Evolutionary conservation across 163 green algal genomes (phyloP).

Genomic region (Coccomyxa subellipsoidea): DNA sequence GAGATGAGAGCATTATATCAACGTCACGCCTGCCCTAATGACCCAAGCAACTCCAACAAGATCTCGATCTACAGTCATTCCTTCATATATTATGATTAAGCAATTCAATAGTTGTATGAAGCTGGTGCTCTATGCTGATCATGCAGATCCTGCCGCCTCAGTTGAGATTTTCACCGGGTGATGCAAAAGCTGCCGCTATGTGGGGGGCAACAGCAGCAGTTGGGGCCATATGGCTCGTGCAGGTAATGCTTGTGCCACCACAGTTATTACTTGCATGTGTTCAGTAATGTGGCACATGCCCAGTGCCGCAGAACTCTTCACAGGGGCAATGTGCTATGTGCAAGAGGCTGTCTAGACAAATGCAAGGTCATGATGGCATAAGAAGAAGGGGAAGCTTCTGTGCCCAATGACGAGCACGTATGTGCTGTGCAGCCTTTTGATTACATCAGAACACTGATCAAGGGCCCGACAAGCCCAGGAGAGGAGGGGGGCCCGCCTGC

Average conservation of each 20-base stretch:
- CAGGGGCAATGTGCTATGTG: neutral
- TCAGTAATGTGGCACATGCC: neutral
- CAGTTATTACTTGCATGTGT: too few relatives aligned
- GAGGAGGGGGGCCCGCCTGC: neutral
- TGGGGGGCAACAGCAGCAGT: neutral
- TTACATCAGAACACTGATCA: neutral
- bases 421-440: neutral
- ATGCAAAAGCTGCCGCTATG: neutral
- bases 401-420: neutral
- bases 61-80: neutral
- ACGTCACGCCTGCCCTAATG: neutral
- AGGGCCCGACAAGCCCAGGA: neutral
- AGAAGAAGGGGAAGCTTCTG: neutral
- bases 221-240: conserved; percentile 7
- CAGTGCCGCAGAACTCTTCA: neutral
- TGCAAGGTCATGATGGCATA: neutral
- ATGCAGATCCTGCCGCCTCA: neutral
- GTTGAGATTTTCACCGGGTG: neutral
- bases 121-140: too few relatives aligned
- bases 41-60: neutral
- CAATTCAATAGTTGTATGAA: too few relatives aligned
- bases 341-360: neutral
- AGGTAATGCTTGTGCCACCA: neutral
- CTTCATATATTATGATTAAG: too few relatives aligned
- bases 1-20: neutral